phyloP scores from a whole-genome alignment of 345 rosid species.

The Geranium brycei region DNA sequence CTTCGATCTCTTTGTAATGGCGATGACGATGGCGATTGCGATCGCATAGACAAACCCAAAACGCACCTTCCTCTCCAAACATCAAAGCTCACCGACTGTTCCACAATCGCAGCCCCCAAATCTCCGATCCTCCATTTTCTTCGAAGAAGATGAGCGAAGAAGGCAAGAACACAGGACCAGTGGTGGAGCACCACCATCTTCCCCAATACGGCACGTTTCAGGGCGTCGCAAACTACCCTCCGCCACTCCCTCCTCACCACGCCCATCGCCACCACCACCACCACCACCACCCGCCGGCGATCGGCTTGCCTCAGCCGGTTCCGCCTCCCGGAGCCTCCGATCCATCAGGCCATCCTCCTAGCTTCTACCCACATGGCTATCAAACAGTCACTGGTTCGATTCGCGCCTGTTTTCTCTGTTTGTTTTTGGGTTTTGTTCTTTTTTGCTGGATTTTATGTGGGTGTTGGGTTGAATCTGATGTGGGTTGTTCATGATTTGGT shows the following conservation, averaged over 20 bases:
- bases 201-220: slow-evolving; percentile 86
- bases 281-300: slow-evolving; percentile 31
- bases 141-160: slow-evolving; percentile 10
- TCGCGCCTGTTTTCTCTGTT: too few species aligned
- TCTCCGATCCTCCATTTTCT: too few species aligned
- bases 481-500: too few species aligned
- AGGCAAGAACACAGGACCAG: slow-evolving; percentile 3
- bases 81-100: too few species aligned
- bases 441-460: not conserved
- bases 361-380: slow-evolving; percentile 52
- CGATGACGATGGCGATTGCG: too few species aligned
- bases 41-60: too few species aligned
- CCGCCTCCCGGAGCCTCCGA: slow-evolving; percentile 54
- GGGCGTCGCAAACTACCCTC: slow-evolving; percentile 83
- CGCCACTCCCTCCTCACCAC: slow-evolving; percentile 17
- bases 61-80: too few species aligned
- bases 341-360: slow-evolving; percentile 25
- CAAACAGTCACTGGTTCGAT: slow-evolving; percentile 57
- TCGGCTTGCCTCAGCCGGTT: slow-evolving; percentile 74
- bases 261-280: too few species aligned
- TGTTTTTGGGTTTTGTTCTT: not conserved
- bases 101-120: too few species aligned
- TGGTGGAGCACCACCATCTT: slow-evolving; percentile 2
- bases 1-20: too few species aligned
- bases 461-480: too few species aligned